Percentiles rank a stretch among this genome's conserved stretches.
phyloP scores from a whole-genome alignment of 2,329 filamentous ascomycete genomes.

The Saccharata proteae region DNA sequence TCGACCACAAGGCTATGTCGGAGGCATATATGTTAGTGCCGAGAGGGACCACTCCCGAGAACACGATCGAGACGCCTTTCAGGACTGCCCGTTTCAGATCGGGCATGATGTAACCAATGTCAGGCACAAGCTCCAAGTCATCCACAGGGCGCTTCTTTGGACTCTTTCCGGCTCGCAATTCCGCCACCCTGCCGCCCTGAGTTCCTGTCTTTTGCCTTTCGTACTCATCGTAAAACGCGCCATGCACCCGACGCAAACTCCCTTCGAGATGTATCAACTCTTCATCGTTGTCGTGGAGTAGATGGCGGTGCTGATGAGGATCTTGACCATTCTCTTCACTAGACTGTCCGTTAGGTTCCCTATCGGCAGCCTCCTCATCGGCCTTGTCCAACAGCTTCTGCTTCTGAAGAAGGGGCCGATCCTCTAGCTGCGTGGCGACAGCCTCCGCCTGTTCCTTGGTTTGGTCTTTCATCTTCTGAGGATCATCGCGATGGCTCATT shows the following conservation, averaged over 20 bases:
- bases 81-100: constrained; percentile 68
- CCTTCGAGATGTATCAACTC: constrained; percentile 68
- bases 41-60: constrained; percentile 81
- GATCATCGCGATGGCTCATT: constrained; percentile 61
- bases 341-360: constrained; percentile 34
- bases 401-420: constrained; percentile 80
- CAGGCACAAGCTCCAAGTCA: constrained; percentile 55
- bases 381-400: constrained; percentile 85
- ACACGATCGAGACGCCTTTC: constrained; percentile 63
- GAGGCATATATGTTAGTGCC: constrained; percentile 55
- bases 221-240: constrained; percentile 72
- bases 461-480: constrained; percentile 58
- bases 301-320: constrained; percentile 44
- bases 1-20: constrained; percentile 78
- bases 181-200: constrained; percentile 35
- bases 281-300: constrained; percentile 77
- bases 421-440: constrained; percentile 77
- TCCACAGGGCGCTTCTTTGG: constrained; percentile 35
- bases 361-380: constrained; percentile 50
- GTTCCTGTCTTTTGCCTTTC: constrained; percentile 40
- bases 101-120: constrained; percentile 77
- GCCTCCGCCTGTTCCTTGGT: constrained; percentile 75
- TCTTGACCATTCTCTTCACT: constrained; percentile 27
- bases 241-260: constrained; percentile 64
- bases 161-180: constrained; percentile 38